Percentiles rank a stretch among this genome's conserved stretches.
Conservation (phyloP, 306 rosid genomes). For the Corylus heterophylla region DNA sequence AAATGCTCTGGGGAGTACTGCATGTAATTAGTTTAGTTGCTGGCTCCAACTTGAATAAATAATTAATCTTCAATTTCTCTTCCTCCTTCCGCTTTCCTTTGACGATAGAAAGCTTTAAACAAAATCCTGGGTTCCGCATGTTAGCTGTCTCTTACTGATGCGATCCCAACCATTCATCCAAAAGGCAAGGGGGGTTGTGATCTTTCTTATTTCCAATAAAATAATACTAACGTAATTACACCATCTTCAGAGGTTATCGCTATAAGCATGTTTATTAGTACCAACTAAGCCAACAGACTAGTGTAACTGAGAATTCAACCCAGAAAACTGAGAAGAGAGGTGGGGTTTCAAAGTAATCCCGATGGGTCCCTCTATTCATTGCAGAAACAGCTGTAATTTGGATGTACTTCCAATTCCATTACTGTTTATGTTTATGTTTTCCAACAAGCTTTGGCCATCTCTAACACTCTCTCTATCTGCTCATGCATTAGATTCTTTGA, state of each 20-base stretch:
- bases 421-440: background rate
- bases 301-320: background rate
- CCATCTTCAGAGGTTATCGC: background rate
- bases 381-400: conserved; percentile 7
- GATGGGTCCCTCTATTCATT: background rate
- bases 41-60: background rate
- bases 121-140: background rate
- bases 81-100: background rate
- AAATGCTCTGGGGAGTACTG: background rate
- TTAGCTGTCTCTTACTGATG: no score
- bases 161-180: no score
- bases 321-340: background rate
- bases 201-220: background rate
- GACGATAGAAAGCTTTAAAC: background rate
- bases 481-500: background rate
- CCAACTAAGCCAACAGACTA: background rate
- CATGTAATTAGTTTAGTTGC: background rate
- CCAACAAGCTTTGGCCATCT: background rate
- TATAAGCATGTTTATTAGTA: background rate
- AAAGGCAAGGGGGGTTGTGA: background rate
- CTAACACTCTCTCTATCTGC: background rate
- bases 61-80: background rate
- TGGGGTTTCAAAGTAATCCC: background rate
- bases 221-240: background rate
- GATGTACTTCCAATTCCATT: background rate